Evolutionary conservation across 2,329 filamentous ascomycete genomes (phyloP).

Genomic region (Sarocladium oryzae): DNA sequence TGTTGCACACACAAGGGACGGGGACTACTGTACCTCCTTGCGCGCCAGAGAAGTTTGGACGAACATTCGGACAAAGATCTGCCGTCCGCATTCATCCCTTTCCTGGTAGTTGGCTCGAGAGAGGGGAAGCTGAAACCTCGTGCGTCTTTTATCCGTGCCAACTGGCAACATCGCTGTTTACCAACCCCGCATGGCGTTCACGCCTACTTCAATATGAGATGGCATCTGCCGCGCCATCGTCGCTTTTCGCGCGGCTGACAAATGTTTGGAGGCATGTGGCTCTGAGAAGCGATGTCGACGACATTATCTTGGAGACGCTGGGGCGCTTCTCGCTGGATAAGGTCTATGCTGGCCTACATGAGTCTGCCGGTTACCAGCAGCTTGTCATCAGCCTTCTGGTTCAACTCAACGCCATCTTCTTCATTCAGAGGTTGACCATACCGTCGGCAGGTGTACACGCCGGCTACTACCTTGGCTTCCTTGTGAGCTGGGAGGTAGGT

Average conservation of each 20-base stretch:
- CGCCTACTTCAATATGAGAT: constrained; percentile 10
- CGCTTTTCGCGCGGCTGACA: constrained; percentile 28
- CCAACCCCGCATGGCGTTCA: constrained; percentile 3
- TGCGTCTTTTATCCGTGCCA: background rate
- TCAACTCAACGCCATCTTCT: constrained; percentile 33
- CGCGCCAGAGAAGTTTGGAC: background rate
- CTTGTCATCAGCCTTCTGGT: constrained; percentile 28
- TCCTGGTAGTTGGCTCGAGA: too few species aligned
- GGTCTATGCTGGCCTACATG: constrained; percentile 28
- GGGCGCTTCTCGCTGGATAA: constrained; percentile 35
- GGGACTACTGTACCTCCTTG: background rate
- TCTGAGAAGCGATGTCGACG: constrained; percentile 33
- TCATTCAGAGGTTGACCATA: constrained; percentile 32
- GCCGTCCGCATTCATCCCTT: background rate
- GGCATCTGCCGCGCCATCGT: constrained; percentile 24
- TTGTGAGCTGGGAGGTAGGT: constrained; percentile 34
- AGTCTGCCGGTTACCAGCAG: constrained; percentile 25
- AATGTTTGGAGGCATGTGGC: constrained; percentile 29
- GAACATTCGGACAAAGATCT: background rate
- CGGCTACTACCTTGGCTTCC: constrained; percentile 29
- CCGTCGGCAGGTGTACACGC: constrained; percentile 25
- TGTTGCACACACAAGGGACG: background rate
- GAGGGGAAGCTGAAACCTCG: background rate
- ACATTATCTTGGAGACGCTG: constrained; percentile 33
- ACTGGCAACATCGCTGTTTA: background rate